Conservation (phyloP, 192 early-diverging fungal species). For the Phlyctochytrium arcticum region DNA sequence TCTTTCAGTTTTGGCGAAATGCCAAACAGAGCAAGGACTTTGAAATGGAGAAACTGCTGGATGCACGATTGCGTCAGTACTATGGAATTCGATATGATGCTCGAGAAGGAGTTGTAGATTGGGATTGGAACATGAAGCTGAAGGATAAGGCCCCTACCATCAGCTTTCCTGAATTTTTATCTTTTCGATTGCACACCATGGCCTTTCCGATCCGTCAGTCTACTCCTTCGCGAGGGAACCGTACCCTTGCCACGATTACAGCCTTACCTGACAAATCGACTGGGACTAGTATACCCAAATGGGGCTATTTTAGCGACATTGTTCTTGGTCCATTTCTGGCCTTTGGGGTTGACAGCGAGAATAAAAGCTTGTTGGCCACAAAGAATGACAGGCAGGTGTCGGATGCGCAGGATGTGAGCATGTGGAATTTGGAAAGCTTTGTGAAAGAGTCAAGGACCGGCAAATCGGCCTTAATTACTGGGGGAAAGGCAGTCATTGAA, state of each 20-base stretch:
- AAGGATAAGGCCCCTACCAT: slow-evolving; percentile 16
- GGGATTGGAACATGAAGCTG: slow-evolving; percentile 64
- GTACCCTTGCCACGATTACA: slow-evolving; percentile 47
- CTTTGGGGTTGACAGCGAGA: slow-evolving; percentile 45
- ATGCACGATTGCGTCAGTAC: slow-evolving; percentile 33
- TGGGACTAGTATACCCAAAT: slow-evolving; percentile 39
- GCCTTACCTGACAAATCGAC: slow-evolving; percentile 21
- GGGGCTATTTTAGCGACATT: slow-evolving; percentile 55
- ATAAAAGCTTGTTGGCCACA: slow-evolving; percentile 42
- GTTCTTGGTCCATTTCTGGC: slow-evolving; percentile 50
- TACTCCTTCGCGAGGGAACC: slow-evolving; percentile 29
- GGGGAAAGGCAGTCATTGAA: not conserved
- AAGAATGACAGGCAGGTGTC: slow-evolving; percentile 28
- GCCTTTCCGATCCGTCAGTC: slow-evolving; percentile 44
- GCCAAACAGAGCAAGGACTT: slow-evolving; percentile 27
- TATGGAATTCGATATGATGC: slow-evolving; percentile 43
- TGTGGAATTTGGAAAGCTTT: not conserved
- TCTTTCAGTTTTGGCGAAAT: slow-evolving; percentile 54
- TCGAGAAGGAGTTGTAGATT: slow-evolving; percentile 50
- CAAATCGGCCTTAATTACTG: not conserved
- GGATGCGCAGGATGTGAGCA: not conserved
- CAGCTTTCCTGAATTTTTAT: slow-evolving; percentile 28
- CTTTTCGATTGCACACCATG: slow-evolving; percentile 39
- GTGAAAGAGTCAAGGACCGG: not conserved
- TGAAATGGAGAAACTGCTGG: slow-evolving; percentile 36